phyloP scores from a whole-genome alignment of 192 early-diverging fungal genomes.

The Geranomyces michiganensis region DNA sequence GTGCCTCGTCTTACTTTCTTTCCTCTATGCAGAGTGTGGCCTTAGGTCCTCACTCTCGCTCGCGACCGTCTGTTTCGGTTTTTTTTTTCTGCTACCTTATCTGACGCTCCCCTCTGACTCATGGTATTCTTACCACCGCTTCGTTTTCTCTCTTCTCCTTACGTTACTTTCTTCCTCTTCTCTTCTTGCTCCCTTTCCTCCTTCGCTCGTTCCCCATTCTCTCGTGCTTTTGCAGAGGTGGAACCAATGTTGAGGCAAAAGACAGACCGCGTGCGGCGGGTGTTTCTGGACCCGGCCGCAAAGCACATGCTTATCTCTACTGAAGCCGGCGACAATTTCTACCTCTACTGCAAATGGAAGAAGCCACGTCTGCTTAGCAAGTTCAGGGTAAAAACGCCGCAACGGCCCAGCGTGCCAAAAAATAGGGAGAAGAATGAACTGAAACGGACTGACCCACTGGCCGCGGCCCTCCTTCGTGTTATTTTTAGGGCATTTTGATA shows the following conservation, averaged over 20 bases:
- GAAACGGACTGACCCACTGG: not conserved
- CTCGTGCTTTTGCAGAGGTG: constrained; percentile 59
- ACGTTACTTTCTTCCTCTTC: too few species aligned
- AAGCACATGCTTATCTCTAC: constrained; percentile 89
- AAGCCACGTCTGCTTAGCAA: constrained; percentile 76
- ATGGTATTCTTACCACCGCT: too few species aligned
- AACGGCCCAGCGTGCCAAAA: not conserved
- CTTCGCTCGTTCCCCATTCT: too few species aligned
- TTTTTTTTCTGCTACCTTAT: too few species aligned
- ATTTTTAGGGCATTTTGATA: constrained; percentile 68
- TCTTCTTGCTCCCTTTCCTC: too few species aligned
- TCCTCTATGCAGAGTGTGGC: too few species aligned
- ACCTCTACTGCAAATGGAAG: constrained; percentile 84
- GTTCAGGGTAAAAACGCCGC: constrained; percentile 62
- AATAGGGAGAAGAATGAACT: not conserved
- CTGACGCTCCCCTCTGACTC: too few species aligned
- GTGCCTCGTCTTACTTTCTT: too few species aligned
- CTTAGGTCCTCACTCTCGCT: too few species aligned
- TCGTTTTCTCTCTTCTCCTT: too few species aligned
- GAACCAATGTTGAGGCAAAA: constrained; percentile 65
- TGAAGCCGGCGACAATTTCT: constrained; percentile 88
- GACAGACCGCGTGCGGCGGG: constrained; percentile 65
- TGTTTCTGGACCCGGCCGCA: constrained; percentile 88
- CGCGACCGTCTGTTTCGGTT: too few species aligned
- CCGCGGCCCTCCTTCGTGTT: not conserved